phyloP scores from a whole-genome alignment of 2,329 filamentous ascomycete genomes.

The Claviceps sp. region DNA sequence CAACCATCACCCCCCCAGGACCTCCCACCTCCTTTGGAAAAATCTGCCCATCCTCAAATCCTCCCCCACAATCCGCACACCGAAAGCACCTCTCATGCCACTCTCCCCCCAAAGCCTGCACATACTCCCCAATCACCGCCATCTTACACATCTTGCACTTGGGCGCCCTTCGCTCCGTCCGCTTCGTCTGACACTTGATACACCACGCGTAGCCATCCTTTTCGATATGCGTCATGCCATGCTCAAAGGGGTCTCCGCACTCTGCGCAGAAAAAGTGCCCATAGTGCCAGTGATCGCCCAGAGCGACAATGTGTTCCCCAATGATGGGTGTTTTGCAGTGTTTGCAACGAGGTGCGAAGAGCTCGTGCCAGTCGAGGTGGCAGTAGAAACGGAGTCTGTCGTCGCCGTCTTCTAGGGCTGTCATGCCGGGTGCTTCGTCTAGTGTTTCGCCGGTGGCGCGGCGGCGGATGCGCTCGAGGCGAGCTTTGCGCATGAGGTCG shows the following conservation, averaged over 20 bases:
- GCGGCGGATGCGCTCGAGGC: slow-evolving; percentile 58
- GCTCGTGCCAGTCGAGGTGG: slow-evolving; percentile 96
- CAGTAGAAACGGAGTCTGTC: slow-evolving; percentile 77
- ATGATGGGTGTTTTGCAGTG: slow-evolving; percentile 95
- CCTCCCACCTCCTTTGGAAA: slow-evolving; percentile 39
- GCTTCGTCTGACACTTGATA: slow-evolving; percentile 78
- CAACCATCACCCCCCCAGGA: slow-evolving; percentile 29
- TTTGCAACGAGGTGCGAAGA: slow-evolving; percentile 85
- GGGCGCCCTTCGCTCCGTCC: slow-evolving; percentile 74
- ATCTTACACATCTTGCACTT: slow-evolving; percentile 78
- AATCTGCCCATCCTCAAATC: slow-evolving; percentile 52
- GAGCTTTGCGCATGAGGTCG: slow-evolving; percentile 52
- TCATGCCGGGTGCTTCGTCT: slow-evolving; percentile 48
- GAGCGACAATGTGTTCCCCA: slow-evolving; percentile 84
- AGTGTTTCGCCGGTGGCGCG: slow-evolving; percentile 45
- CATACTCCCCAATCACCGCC: slow-evolving; percentile 79
- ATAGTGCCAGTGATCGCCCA: slow-evolving; percentile 91
- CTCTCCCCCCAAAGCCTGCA: slow-evolving; percentile 77
- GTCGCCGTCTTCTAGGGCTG: slow-evolving; percentile 59
- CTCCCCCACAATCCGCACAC: slow-evolving; percentile 50
- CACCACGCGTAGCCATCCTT: slow-evolving; percentile 98
- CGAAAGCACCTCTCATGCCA: slow-evolving; percentile 92
- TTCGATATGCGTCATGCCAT: slow-evolving; percentile 62
- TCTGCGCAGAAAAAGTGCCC: slow-evolving; percentile 99
- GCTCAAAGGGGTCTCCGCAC: slow-evolving; percentile 87